These are phyloP conservation scores for Sphaerobolus stellatus DNA, from an alignment of 1,284 basidiomycete species.

Conservation along the genomic window DNA sequence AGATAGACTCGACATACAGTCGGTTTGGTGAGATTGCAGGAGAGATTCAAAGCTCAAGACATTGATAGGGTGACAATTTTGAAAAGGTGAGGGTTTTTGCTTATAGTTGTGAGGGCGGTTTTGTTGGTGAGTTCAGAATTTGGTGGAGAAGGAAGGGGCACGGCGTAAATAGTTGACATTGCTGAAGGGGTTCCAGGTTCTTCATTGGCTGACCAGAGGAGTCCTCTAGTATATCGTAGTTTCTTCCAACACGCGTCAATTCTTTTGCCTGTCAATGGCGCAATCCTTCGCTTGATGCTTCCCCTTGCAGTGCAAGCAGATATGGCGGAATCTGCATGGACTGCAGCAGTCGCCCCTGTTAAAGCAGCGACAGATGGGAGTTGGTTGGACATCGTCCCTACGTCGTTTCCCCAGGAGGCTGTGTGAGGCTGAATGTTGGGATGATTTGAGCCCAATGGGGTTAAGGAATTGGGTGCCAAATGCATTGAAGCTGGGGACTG, in stretches of 20 bases:
- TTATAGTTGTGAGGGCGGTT: slow-evolving; percentile 8
- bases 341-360: neutral
- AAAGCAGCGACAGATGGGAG: neutral
- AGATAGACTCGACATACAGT: slow-evolving; percentile 34
- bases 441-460: neutral
- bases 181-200: neutral
- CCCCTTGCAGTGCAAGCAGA: neutral
- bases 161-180: slow-evolving; percentile 4
- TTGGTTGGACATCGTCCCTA: neutral
- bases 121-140: slow-evolving; percentile 3
- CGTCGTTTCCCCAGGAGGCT: neutral
- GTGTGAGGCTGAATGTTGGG: neutral
- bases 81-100: slow-evolving; percentile 29
- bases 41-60: slow-evolving; percentile 30
- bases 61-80: slow-evolving; percentile 36
- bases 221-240: neutral
- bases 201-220: neutral
- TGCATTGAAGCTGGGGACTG: neutral
- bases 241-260: neutral
- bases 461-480: neutral
- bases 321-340: neutral
- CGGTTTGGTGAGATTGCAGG: slow-evolving; percentile 34
- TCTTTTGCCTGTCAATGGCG: neutral
- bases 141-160: slow-evolving; percentile 15
- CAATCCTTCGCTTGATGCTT: neutral